These are phyloP conservation scores for Neurospora sp. DNA, from an alignment of 495 filamentous ascomycete species.

Conservation along the genomic window DNA sequence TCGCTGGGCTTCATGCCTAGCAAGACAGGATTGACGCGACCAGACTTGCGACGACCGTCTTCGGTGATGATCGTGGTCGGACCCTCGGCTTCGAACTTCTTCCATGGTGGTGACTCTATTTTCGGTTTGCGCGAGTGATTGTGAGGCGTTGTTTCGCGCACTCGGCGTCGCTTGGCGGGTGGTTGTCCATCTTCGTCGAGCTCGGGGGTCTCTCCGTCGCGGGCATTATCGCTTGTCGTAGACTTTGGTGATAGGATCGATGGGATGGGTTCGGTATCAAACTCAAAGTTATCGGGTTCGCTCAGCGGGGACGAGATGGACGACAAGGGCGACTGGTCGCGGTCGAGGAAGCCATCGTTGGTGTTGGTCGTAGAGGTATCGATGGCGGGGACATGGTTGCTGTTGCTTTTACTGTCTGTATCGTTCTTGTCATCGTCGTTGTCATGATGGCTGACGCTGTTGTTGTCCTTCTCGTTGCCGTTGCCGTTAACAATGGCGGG, in stretches of 20 bases:
- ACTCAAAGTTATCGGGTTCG: not conserved
- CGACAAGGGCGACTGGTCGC: not conserved
- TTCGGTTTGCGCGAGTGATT: constrained; percentile 31
- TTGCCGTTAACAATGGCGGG: too few species aligned
- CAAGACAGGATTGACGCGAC: constrained; percentile 67
- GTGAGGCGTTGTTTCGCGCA: constrained; percentile 36
- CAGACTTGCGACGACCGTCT: constrained; percentile 79
- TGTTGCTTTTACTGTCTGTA: not conserved
- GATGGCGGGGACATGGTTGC: not conserved
- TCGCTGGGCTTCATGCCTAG: constrained; percentile 55
- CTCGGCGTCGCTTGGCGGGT: constrained; percentile 66
- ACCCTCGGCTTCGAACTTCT: constrained; percentile 74
- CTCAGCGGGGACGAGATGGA: not conserved
- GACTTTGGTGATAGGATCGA: not conserved
- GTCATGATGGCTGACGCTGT: not conserved
- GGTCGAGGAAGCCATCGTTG: not conserved
- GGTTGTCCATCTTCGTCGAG: constrained; percentile 33
- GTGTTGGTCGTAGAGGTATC: not conserved
- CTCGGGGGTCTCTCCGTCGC: not conserved
- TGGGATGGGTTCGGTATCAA: not conserved
- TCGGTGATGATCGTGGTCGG: constrained; percentile 68
- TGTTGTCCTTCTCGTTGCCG: not conserved
- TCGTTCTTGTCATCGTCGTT: not conserved
- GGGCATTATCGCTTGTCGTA: constrained; percentile 1
- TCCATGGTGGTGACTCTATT: constrained; percentile 81